Percentiles rank a stretch among this genome's conserved stretches.
Evolutionary conservation across 345 rosid genomes (phyloP).

Genomic region (Citrus hindsii): DNA sequence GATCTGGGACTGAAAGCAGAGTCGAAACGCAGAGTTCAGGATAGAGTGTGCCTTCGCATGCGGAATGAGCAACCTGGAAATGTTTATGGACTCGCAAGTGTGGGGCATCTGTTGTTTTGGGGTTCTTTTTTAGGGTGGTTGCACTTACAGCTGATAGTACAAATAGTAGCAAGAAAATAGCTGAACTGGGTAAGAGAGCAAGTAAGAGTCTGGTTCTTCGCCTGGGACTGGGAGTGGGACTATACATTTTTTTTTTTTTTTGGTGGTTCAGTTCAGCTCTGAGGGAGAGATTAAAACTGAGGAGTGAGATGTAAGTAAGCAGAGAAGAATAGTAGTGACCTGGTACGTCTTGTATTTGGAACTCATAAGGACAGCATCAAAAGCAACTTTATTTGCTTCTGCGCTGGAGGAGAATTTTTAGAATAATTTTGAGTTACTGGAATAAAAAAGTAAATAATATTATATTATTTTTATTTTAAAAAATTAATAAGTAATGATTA

Average conservation of each 20-base stretch:
- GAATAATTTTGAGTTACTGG: too few species aligned
- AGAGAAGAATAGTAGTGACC: neutral
- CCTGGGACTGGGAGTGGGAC: neutral
- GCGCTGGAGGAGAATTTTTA: neutral
- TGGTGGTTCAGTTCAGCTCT: neutral
- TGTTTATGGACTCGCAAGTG: constrained; percentile 27
- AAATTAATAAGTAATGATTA: too few species aligned
- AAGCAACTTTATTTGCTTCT: neutral
- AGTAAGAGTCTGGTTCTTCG: constrained; percentile 12
- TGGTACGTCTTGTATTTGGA: neutral
- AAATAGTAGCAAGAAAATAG: constrained; percentile 12
- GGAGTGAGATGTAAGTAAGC: neutral
- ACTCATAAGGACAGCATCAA: neutral
- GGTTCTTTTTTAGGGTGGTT: neutral
- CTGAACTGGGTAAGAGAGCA: constrained; percentile 20
- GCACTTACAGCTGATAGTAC: neutral
- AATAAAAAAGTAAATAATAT: too few species aligned
- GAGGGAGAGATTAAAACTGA: neutral
- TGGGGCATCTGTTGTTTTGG: constrained; percentile 17
- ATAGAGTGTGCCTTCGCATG: constrained; percentile 53
- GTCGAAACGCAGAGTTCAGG: constrained; percentile 66
- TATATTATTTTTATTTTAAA: too few species aligned
- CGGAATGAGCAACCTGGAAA: constrained; percentile 29
- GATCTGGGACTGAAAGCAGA: constrained; percentile 45
- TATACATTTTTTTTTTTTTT: neutral